Base-by-base conservation (phyloP, 2,329 filamentous ascomycete genomes). In the Aspergillus hortae region DNA sequence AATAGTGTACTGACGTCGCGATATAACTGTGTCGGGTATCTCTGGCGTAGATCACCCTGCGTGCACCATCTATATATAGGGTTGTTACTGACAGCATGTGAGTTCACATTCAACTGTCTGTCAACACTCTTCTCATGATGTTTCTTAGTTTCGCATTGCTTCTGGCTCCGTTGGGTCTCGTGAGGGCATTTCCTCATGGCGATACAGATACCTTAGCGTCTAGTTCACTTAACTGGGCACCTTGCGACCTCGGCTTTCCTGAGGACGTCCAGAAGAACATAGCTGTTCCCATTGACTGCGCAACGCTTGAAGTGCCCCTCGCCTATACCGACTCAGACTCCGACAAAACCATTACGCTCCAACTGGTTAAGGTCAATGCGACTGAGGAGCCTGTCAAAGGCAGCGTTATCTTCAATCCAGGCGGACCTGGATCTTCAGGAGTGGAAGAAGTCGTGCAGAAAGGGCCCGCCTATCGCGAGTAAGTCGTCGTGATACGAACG, bases 361-460 rank as follows among this genome's bases (percentile, higher is more conserved):
- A 49, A 17, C 15, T 49, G n/a, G 36, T 49, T 4, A 49, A 43
- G 12, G 15, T 49, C 15, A 43, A 49, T 10, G 48, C 48, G 2
- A 49, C 48, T 3, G 41, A 49, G 17, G 23, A 35, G n/a, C 46
- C 46, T 15, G 14, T 23, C 10, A 33, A 43, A 19, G 46, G 38
- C 5, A 49, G 46, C 12, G 27, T 49, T 17, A 49, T 49, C 17
- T 49, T 49, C 23, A 49, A 49, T 17, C 46, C 46, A 4, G 46
- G 46, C 9, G 46, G 46, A 17, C 46, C 46, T 12, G 40, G 38
- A 12, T 11, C 23, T 17, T 49, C 46, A 12, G 46, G 46, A 1
- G 46, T 49, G 1, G 46, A 49, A 36, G 46, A 49, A n/a, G 46
- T 49, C 4, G 38, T 38, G 4, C 21, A 23, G 6, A 43, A 49